Evolutionary conservation across 805 yeast genomes (phyloP), one percentile per base, ranked within the genome.

Genomic region (Yamadazyma insecticola): DNA sequence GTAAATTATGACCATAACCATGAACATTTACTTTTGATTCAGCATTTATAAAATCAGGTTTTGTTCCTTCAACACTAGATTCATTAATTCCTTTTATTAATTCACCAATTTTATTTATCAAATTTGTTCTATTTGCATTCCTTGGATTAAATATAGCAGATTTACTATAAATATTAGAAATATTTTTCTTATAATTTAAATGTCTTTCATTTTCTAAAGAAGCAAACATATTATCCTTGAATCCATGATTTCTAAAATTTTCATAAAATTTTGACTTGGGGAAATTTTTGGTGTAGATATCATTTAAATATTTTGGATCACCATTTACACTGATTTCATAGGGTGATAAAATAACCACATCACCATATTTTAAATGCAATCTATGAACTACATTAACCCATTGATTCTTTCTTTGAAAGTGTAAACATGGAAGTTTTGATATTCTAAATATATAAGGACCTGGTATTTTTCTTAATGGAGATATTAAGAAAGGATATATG

Each of bases 311-410:
- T 28, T 63, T 64, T 4, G 64, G 46, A 30, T 78, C 75, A 1
- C 65, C 70, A 26, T 72, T 63, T 26, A 81, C 67, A 29, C 81
- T 76, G 13, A 81, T 59, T 42, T 79, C 87, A 15, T 58, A 53
- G 2, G 88, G 87, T 1, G 76, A 67, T 10, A 81, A 52, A 14
- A 81, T 59, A 4, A 81, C 76, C 3, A 80, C 72, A 6, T 79
- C 70, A 1, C 88, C 89, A 43, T 78, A 78, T 35, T 57, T 49
- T 27, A 48, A 28, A 44, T 81, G 89, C 35, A 79, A 53, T 3
- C 47, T 23, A 34, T 76, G 70, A 3, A 79, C 70, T 6, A 36
- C 40, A 13, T 39, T 24, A 12, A 60, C 50, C 68, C 70, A 63
- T 22, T 55, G 60, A 19, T 58, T 55, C 38, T 67, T 75, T 33